phyloP scores from a whole-genome alignment of 2,329 filamentous ascomycete genomes.

The Chaetomium sp. region DNA sequence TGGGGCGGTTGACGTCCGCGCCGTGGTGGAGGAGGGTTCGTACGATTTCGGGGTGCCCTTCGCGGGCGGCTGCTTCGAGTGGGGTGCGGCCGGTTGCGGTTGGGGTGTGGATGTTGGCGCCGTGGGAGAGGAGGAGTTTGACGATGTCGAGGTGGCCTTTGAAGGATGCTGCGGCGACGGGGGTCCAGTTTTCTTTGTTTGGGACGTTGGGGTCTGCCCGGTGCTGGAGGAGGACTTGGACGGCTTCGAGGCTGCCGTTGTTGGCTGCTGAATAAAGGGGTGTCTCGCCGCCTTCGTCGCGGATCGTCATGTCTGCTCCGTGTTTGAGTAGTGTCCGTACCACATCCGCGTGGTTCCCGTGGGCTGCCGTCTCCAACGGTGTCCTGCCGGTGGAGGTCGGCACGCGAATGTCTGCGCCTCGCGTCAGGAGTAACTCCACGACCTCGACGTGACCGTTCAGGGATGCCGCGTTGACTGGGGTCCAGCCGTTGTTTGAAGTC shows the following conservation, averaged over 20 bases:
- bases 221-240: slow-evolving; percentile 1
- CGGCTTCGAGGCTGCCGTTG: neutral
- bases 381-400: neutral
- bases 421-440: neutral
- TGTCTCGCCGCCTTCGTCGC: neutral
- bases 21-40: neutral
- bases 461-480: neutral
- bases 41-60: neutral
- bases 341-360: neutral
- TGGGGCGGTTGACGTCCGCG: neutral
- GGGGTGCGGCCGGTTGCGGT: neutral
- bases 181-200: slow-evolving; percentile 3
- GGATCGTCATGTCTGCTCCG: neutral
- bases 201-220: neutral
- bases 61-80: neutral
- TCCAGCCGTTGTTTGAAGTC: neutral
- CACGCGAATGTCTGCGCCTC: neutral
- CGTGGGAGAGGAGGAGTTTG: neutral
- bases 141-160: slow-evolving; percentile 6
- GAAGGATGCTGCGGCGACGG: neutral
- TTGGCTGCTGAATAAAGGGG: neutral
- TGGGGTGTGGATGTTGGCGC: neutral
- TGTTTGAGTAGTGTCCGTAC: neutral
- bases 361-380: neutral
- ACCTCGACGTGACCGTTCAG: neutral